Percentiles rank a stretch among this genome's conserved stretches.
Conservation (phyloP, 208 protist genomes). For the Trypanosoma cruzi region DNA sequence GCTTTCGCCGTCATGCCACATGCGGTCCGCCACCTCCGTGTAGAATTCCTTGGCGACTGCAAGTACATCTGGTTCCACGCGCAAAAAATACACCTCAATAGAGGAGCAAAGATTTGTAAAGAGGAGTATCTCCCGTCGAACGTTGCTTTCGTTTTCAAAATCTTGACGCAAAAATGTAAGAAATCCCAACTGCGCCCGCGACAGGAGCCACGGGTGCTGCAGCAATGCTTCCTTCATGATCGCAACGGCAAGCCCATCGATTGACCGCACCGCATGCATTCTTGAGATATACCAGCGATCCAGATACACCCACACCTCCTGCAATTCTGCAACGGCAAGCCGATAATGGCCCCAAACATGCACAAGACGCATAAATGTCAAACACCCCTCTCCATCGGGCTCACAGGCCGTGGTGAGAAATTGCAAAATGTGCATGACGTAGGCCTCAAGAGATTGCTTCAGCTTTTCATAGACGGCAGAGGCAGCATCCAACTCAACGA, state of each 20-base stretch:
- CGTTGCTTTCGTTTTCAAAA: neutral
- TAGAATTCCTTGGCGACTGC: slow-evolving; percentile 37
- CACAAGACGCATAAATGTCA: slow-evolving; percentile 38
- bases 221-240: slow-evolving; percentile 31
- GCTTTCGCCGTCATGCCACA: slow-evolving; percentile 34
- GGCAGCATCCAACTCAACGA: slow-evolving; percentile 43
- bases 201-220: slow-evolving; percentile 34
- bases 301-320: slow-evolving; percentile 59
- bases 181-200: slow-evolving; percentile 41
- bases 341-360: slow-evolving; percentile 47
- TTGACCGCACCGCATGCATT: slow-evolving; percentile 12
- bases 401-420: slow-evolving; percentile 6
- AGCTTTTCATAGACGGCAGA: slow-evolving; percentile 32
- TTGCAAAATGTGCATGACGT: slow-evolving; percentile 31
- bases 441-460: slow-evolving; percentile 26
- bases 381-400: slow-evolving; percentile 3
- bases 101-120: slow-evolving; percentile 53
- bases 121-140: slow-evolving; percentile 28
- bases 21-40: slow-evolving; percentile 20
- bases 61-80: slow-evolving; percentile 52
- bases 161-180: slow-evolving; percentile 23
- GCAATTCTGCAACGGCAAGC: slow-evolving; percentile 41
- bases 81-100: slow-evolving; percentile 49
- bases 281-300: slow-evolving; percentile 41
- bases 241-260: slow-evolving; percentile 33